A percentile compares a stretch with the other conserved stretches of the same genome.
Conservation (phyloP, 106 monocot species). For the Dendrobium nobile region DNA sequence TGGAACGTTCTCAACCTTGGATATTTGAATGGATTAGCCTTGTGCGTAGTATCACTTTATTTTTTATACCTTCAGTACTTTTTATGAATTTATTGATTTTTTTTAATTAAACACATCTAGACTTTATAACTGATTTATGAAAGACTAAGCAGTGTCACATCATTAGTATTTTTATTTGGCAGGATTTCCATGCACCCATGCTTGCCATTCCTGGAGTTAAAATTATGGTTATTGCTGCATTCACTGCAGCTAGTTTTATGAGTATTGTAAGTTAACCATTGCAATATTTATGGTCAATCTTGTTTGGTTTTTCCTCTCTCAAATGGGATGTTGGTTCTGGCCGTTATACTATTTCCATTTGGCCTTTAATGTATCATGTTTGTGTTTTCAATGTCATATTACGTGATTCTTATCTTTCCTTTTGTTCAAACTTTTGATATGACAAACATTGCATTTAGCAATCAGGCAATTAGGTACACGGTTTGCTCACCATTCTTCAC, state of each 20-base stretch:
- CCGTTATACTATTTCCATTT: not conserved
- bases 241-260: slow-evolving; percentile 60
- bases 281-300: not conserved
- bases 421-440: not conserved
- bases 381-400: not conserved
- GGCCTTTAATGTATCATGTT: not conserved
- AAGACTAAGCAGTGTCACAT: not conserved
- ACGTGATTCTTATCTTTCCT: not conserved
- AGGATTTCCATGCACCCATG: slow-evolving; percentile 76
- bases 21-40: not conserved
- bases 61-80: not conserved
- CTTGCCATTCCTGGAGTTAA: slow-evolving; percentile 69
- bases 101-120: not conserved
- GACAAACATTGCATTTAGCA: not conserved
- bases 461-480: not conserved
- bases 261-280: slow-evolving; percentile 77
- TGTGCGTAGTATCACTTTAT: not conserved
- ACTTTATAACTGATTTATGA: not conserved
- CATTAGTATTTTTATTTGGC: slow-evolving; percentile 9
- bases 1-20: not conserved
- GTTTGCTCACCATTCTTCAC: not conserved
- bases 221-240: slow-evolving; percentile 63
- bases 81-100: not conserved
- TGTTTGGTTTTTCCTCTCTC: not conserved
- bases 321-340: not conserved